A percentile compares a stretch with the other conserved stretches of the same genome.
Evolutionary conservation across 2,329 filamentous ascomycete species (phyloP).

Genomic region (Tolypocladium capitatum): DNA sequence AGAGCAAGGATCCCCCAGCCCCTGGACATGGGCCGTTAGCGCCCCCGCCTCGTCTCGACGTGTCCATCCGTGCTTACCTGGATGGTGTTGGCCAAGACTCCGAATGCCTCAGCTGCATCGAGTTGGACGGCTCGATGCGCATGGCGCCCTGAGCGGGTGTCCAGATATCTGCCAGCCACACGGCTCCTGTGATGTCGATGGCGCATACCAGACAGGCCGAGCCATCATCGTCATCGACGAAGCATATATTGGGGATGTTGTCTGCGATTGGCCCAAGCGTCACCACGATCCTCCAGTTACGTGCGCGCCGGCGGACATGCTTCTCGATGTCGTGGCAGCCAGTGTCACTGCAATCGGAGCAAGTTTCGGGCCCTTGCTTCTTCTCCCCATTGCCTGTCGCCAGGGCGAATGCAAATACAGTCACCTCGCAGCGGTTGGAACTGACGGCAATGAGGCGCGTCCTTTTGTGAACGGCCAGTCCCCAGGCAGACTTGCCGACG

Average conservation of each 20-base stretch:
- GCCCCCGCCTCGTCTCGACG: not conserved
- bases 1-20: constrained; percentile 39
- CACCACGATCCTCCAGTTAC: constrained; percentile 38
- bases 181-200: constrained; percentile 33
- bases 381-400: constrained; percentile 3
- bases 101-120: constrained; percentile 13
- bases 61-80: constrained; percentile 8
- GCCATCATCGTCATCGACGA: constrained; percentile 31
- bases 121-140: constrained; percentile 8
- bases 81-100: constrained; percentile 15
- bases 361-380: not conserved
- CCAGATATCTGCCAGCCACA: constrained; percentile 43
- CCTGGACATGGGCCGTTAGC: constrained; percentile 7
- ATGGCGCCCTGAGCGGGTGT: constrained; percentile 15
- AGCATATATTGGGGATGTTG: constrained; percentile 42
- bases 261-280: constrained; percentile 22
- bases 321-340: constrained; percentile 10
- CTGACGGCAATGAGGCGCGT: constrained; percentile 80
- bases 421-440: constrained; percentile 51
- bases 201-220: constrained; percentile 36
- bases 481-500: constrained; percentile 75
- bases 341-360: constrained; percentile 4
- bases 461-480: constrained; percentile 64
- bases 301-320: constrained; percentile 26
- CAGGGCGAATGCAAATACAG: constrained; percentile 38